Conservation (phyloP, 2,329 filamentous ascomycete genomes). For the Mycosphaerella sp. region DNA sequence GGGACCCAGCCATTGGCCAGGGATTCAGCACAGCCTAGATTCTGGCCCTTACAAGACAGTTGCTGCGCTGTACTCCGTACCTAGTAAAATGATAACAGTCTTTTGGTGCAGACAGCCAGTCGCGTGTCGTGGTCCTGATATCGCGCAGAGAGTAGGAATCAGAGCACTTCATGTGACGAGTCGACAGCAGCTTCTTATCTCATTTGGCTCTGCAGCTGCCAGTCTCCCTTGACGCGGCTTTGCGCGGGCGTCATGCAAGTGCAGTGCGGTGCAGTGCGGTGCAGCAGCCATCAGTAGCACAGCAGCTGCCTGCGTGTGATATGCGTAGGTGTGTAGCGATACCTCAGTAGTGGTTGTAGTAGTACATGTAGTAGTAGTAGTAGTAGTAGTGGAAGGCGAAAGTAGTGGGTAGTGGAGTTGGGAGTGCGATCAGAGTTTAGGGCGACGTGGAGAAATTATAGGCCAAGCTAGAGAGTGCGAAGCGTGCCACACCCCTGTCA, state of each 20-base stretch:
- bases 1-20: too few relatives aligned
- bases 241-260: slow-evolving; percentile 2
- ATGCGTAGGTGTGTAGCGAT: neutral
- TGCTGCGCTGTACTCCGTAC: too few relatives aligned
- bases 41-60: too few relatives aligned
- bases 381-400: too few relatives aligned
- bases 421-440: slow-evolving; percentile 9
- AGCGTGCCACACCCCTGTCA: slow-evolving; percentile 4
- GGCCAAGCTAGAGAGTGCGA: neutral
- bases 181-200: neutral
- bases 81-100: too few relatives aligned
- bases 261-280: neutral
- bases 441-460: slow-evolving; percentile 13
- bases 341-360: too few relatives aligned
- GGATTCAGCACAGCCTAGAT: too few relatives aligned
- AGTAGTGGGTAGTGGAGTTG: too few relatives aligned
- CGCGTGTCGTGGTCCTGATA: too few relatives aligned
- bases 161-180: neutral
- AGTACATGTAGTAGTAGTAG: too few relatives aligned
- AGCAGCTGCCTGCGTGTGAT: neutral
- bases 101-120: too few relatives aligned
- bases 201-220: slow-evolving; percentile 1
- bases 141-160: too few relatives aligned
- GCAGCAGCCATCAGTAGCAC: neutral
- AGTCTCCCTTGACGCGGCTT: slow-evolving; percentile 2